phyloP scores from a whole-genome alignment of 306 rosid species.

The Vicia faba region DNA sequence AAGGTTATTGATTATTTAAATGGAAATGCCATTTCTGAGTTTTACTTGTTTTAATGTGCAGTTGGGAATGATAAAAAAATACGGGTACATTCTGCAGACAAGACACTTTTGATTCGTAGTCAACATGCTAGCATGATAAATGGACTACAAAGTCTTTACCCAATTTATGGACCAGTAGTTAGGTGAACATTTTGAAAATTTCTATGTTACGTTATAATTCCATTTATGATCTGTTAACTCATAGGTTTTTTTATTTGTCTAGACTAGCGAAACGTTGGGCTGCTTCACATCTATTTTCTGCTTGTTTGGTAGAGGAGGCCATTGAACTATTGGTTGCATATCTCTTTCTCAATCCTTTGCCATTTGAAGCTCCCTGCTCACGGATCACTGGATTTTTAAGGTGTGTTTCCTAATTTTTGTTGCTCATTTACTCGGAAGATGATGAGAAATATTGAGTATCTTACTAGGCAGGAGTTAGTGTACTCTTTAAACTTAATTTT shows the following conservation, averaged over 20 bases:
- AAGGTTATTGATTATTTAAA: slow-evolving; percentile 32
- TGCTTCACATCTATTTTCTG: slow-evolving; percentile 88
- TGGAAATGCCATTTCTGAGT: slow-evolving; percentile 29
- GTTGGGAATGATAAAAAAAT: slow-evolving; percentile 59
- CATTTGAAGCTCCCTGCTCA: slow-evolving; percentile 74
- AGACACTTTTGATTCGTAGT: slow-evolving; percentile 63
- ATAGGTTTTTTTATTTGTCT: slow-evolving; percentile 37
- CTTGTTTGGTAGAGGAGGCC: slow-evolving; percentile 91
- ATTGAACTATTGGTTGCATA: slow-evolving; percentile 86
- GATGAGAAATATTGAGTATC: neutral
- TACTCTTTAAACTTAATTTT: neutral
- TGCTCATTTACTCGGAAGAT: slow-evolving; percentile 32
- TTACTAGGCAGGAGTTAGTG: neutral
- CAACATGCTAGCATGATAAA: slow-evolving; percentile 93
- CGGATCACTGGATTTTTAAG: slow-evolving; percentile 87
- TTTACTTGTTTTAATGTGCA: slow-evolving; percentile 47
- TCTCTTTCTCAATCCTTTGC: slow-evolving; percentile 80
- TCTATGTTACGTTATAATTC: slow-evolving; percentile 20
- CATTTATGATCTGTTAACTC: slow-evolving; percentile 34
- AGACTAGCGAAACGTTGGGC: slow-evolving; percentile 98
- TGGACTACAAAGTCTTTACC: slow-evolving; percentile 77
- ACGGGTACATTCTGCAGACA: slow-evolving; percentile 63
- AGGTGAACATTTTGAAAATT: slow-evolving; percentile 56
- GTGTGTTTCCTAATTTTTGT: slow-evolving; percentile 47
- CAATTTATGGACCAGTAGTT: slow-evolving; percentile 77